Conservation (phyloP, 192 early-diverging fungal genomes). For the Pecoramyces ruminantium region DNA sequence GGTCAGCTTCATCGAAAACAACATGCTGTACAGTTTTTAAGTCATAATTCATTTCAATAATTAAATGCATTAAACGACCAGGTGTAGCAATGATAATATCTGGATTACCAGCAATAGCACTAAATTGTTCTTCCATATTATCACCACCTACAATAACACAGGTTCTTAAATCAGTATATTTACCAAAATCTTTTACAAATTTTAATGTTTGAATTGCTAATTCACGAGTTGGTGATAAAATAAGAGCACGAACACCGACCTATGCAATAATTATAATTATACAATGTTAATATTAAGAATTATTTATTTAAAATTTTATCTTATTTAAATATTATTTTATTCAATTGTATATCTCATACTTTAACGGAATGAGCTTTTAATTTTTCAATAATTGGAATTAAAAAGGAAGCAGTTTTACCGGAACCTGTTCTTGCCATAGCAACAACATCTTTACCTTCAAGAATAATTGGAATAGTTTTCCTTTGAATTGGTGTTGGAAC, state of each 20-base stretch:
- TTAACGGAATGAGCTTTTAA: conserved; percentile 78
- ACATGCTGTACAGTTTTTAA: conserved; percentile 80
- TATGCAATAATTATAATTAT: neutral
- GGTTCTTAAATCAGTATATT: conserved; percentile 80
- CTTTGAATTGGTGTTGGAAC: conserved; percentile 98
- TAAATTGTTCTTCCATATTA: conserved; percentile 90
- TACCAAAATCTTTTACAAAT: conserved; percentile 77
- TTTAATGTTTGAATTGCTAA: conserved; percentile 91
- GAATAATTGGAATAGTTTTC: conserved; percentile 77
- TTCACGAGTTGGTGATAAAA: conserved; percentile 90
- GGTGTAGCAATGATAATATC: conserved; percentile 81
- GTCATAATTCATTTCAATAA: conserved; percentile 81
- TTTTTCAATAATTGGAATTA: conserved; percentile 80
- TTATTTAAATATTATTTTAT: no score
- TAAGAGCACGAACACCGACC: conserved; percentile 54
- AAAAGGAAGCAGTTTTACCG: conserved; percentile 90
- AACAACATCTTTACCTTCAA: conserved; percentile 84
- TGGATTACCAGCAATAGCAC: conserved; percentile 79
- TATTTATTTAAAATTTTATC: no score
- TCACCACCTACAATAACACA: conserved; percentile 90
- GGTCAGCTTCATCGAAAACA: conserved; percentile 98
- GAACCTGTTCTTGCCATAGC: conserved; percentile 98
- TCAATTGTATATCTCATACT: no score
- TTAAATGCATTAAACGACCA: conserved; percentile 63
- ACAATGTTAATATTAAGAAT: no score